Evolutionary conservation across 1,284 basidiomycete species (phyloP).

Genomic region (Spongiforma sp.): DNA sequence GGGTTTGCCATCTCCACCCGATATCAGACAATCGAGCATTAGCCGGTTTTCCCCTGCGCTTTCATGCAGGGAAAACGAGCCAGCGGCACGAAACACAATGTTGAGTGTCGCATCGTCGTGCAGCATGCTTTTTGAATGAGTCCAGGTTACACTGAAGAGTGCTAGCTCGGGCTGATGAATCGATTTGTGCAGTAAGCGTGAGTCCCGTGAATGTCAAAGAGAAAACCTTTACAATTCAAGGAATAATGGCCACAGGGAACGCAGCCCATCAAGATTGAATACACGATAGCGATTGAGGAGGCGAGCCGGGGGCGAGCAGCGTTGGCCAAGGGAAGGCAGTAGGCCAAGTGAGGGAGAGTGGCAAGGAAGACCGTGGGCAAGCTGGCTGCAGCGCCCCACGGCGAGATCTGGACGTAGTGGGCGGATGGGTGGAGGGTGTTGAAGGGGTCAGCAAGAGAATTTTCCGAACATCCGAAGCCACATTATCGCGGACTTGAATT

Average conservation of each 20-base stretch:
- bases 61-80: slow-evolving; percentile 55
- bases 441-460: no score
- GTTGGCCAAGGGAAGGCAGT: no score
- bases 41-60: slow-evolving; percentile 48
- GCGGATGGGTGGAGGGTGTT: no score
- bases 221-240: slow-evolving; percentile 1
- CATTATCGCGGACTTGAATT: slow-evolving; percentile 25
- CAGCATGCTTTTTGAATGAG: slow-evolving; percentile 75
- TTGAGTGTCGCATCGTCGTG: slow-evolving; percentile 70
- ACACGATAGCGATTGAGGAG: no score
- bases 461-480: slow-evolving; percentile 55
- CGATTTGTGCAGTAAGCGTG: not conserved
- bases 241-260: slow-evolving; percentile 6
- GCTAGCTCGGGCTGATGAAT: slow-evolving; percentile 28
- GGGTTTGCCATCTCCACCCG: slow-evolving; percentile 66
- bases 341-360: no score
- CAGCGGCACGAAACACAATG: slow-evolving; percentile 58
- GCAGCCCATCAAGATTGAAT: slow-evolving; percentile 13
- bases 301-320: no score
- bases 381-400: no score
- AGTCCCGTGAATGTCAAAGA: not conserved
- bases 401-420: no score
- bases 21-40: slow-evolving; percentile 45
- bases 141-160: slow-evolving; percentile 64
- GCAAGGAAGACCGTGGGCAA: no score